Evolutionary conservation across 208 protist species (phyloP).

Genomic region (Trypanosoma cruzi): DNA sequence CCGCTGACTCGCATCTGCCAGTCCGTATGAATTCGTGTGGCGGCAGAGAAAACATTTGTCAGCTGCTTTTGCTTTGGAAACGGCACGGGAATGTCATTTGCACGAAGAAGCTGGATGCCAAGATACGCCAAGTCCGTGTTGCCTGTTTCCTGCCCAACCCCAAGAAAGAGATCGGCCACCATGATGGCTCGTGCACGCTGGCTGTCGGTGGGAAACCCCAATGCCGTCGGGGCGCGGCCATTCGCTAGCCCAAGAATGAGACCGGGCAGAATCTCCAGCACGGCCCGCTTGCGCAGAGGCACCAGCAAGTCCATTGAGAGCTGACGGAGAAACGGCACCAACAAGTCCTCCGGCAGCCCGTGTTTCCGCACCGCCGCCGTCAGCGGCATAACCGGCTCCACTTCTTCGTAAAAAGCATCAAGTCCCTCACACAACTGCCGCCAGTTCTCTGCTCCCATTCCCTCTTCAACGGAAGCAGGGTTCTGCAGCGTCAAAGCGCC

Average conservation of each 20-base stretch:
- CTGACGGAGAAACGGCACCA: constrained; percentile 76
- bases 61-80: constrained; percentile 83
- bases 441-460: constrained; percentile 56
- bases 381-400: constrained; percentile 59
- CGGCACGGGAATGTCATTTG: constrained; percentile 71
- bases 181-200: constrained; percentile 48
- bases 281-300: constrained; percentile 45
- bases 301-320: constrained; percentile 71
- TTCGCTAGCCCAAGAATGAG: constrained; percentile 80
- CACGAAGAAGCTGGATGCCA: constrained; percentile 81
- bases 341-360: constrained; percentile 54
- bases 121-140: constrained; percentile 84
- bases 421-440: constrained; percentile 28
- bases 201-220: constrained; percentile 44
- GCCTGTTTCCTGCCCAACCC: constrained; percentile 73
- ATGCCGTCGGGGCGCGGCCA: constrained; percentile 59
- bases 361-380: constrained; percentile 56
- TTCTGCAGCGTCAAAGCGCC: constrained; percentile 50
- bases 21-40: constrained; percentile 77
- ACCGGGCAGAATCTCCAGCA: constrained; percentile 57
- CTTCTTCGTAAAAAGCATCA: constrained; percentile 51
- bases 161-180: constrained; percentile 70
- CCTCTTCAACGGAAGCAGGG: constrained; percentile 37
- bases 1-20: constrained; percentile 78
- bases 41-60: constrained; percentile 80